These are phyloP conservation scores for Gillenia trifoliata DNA, from an alignment of 306 rosid species.

Conservation along the genomic window DNA sequence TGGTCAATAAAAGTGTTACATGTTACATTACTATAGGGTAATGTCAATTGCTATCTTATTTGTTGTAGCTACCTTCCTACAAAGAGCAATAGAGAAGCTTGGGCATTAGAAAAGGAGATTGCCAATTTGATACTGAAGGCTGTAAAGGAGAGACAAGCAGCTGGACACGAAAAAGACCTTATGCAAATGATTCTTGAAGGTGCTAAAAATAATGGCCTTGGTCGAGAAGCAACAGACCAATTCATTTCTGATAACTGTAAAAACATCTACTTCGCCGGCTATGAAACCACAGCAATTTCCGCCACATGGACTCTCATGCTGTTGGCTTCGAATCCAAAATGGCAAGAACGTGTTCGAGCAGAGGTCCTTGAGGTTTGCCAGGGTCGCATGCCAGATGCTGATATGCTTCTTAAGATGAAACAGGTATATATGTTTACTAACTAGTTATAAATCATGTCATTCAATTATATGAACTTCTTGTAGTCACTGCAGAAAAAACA, in stretches of 20 bases:
- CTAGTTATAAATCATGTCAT: no score
- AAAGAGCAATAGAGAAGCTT: constrained; percentile 41
- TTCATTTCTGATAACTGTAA: constrained; percentile 37
- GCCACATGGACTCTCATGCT: constrained; percentile 43
- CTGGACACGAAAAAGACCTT: constrained; percentile 16
- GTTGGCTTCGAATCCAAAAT: constrained; percentile 39
- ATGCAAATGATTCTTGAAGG: constrained; percentile 38
- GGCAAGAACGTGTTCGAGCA: constrained; percentile 41
- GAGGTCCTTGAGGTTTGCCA: constrained; percentile 31
- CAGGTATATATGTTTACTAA: constrained; percentile 16
- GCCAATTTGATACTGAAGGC: constrained; percentile 23
- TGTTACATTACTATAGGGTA: no score
- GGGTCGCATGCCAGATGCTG: constrained; percentile 22
- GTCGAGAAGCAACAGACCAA: constrained; percentile 13
- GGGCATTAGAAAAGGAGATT: constrained; percentile 43
- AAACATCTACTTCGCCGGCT: constrained; percentile 38
- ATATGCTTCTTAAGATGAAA: constrained; percentile 42
- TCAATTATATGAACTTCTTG: no score
- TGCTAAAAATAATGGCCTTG: constrained; percentile 25
- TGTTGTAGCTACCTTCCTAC: constrained; percentile 39
- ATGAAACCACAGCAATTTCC: constrained; percentile 40
- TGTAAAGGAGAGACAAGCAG: constrained; percentile 5
- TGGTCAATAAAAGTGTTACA: no score
- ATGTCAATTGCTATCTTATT: background rate
- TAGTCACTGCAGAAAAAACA: no score